Conservation (phyloP, 177 flowering plant species). For the Vitis hybrid region DNA sequence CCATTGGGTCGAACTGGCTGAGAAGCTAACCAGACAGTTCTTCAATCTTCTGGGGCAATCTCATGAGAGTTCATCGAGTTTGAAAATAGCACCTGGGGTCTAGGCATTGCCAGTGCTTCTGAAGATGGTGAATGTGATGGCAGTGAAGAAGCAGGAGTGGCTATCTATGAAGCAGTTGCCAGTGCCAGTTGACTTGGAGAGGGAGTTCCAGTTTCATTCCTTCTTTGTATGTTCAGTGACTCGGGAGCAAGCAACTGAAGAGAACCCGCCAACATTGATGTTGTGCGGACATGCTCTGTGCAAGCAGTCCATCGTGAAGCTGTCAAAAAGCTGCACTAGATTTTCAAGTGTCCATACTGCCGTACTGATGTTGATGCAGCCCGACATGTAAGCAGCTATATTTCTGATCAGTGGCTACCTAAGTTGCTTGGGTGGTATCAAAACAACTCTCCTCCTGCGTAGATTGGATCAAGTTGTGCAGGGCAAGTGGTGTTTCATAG, state of each 20-base stretch:
- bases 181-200: conserved; percentile 68
- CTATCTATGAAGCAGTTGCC: conserved; percentile 78
- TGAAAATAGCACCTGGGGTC: conserved; percentile 66
- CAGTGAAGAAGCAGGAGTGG: conserved; percentile 73
- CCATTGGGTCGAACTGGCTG: conserved; percentile 55
- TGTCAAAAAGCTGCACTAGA: conserved; percentile 69
- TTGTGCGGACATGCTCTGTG: conserved; percentile 81
- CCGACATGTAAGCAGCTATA: conserved; percentile 57
- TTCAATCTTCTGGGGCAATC: conserved; percentile 68
- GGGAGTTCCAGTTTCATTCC: conserved; percentile 77
- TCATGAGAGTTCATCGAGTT: conserved; percentile 58
- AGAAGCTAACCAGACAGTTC: conserved; percentile 58
- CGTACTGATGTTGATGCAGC: conserved; percentile 56
- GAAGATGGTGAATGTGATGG: conserved; percentile 72
- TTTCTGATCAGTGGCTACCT: conserved; percentile 37
- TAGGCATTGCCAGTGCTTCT: conserved; percentile 69
- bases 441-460: conserved; percentile 8
- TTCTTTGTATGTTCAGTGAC: conserved; percentile 83
- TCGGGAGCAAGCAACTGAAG: conserved; percentile 70
- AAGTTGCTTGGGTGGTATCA: not conserved
- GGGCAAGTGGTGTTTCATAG: no score
- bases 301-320: conserved; percentile 74
- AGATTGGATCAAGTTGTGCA: not conserved
- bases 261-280: conserved; percentile 85
- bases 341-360: conserved; percentile 92